Conservation (phyloP, 2,329 filamentous ascomycete species). For the Colletotrichum siamense region DNA sequence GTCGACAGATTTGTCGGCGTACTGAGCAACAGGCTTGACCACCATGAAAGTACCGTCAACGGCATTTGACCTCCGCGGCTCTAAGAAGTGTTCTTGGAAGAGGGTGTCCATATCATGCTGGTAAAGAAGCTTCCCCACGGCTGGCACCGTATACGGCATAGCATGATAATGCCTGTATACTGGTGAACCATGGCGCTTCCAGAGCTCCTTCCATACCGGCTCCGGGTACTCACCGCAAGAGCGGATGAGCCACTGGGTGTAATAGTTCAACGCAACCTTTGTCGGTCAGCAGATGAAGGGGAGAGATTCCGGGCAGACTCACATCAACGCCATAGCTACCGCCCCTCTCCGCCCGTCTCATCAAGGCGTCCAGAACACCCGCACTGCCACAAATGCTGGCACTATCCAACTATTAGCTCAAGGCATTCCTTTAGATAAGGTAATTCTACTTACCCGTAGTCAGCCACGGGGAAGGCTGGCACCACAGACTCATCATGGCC, state of each 20-base stretch:
- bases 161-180: constrained; percentile 57
- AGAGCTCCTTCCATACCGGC: constrained; percentile 36
- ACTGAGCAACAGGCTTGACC: constrained; percentile 47
- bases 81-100: constrained; percentile 55
- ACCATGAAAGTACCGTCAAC: constrained; percentile 33
- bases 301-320: constrained; percentile 24
- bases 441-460: constrained; percentile 27
- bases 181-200: constrained; percentile 51
- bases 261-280: constrained; percentile 43
- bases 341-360: constrained; percentile 39
- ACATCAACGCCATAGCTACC: constrained; percentile 16
- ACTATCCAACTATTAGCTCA: constrained; percentile 23
- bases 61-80: constrained; percentile 25
- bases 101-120: constrained; percentile 39
- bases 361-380: constrained; percentile 45
- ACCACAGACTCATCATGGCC: constrained; percentile 32
- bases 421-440: neutral
- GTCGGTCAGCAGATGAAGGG: constrained; percentile 3
- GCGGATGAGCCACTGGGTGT: constrained; percentile 45
- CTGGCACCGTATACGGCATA: constrained; percentile 42
- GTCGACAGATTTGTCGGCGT: constrained; percentile 36
- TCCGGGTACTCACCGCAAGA: constrained; percentile 42
- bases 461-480: constrained; percentile 35
- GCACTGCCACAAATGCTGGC: constrained; percentile 46
- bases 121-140: constrained; percentile 43